Evolutionary conservation across 148 eudicot genomes (phyloP).

Genomic region (Salicornia ramosissima): DNA sequence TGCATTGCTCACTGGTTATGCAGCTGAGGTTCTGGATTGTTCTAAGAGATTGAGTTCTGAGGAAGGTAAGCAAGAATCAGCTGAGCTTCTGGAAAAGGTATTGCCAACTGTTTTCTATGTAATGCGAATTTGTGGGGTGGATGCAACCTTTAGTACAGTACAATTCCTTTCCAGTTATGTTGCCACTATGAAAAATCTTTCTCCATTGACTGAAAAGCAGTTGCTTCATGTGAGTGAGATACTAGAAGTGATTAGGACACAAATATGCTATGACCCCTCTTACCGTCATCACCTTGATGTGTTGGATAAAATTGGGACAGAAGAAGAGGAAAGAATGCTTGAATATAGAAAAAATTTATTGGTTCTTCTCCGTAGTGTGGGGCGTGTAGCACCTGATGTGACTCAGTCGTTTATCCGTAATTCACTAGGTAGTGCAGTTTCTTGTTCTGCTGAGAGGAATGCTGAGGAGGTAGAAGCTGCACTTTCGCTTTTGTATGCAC

Average conservation of each 20-base stretch:
- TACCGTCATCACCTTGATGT: slow-evolving; percentile 73
- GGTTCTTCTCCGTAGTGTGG: slow-evolving; percentile 73
- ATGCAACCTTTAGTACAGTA: slow-evolving; percentile 59
- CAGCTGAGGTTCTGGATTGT: slow-evolving; percentile 75
- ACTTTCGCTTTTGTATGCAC: slow-evolving; percentile 74
- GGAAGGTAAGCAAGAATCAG: slow-evolving; percentile 49
- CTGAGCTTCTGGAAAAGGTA: slow-evolving; percentile 77
- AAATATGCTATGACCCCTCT: slow-evolving; percentile 64
- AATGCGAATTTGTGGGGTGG: slow-evolving; percentile 67
- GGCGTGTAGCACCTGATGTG: slow-evolving; percentile 87
- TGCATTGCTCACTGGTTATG: slow-evolving; percentile 81
- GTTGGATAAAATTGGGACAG: slow-evolving; percentile 75
- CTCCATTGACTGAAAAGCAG: slow-evolving; percentile 63
- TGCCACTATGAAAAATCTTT: slow-evolving; percentile 71
- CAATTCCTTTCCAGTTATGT: slow-evolving; percentile 88
- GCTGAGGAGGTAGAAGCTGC: slow-evolving; percentile 98
- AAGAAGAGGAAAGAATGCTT: slow-evolving; percentile 91
- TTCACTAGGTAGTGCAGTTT: slow-evolving; percentile 60
- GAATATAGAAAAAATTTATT: slow-evolving; percentile 82
- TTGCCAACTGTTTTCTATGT: slow-evolving; percentile 80
- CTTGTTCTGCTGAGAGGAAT: slow-evolving; percentile 59
- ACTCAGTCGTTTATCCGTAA: slow-evolving; percentile 70
- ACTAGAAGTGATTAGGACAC: slow-evolving; percentile 78
- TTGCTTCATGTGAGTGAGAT: slow-evolving; percentile 71
- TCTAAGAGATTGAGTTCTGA: slow-evolving; percentile 51